These are phyloP conservation scores for Chloris gayana DNA, from an alignment of 176 grass and related monocot species.

Conservation along the genomic window DNA sequence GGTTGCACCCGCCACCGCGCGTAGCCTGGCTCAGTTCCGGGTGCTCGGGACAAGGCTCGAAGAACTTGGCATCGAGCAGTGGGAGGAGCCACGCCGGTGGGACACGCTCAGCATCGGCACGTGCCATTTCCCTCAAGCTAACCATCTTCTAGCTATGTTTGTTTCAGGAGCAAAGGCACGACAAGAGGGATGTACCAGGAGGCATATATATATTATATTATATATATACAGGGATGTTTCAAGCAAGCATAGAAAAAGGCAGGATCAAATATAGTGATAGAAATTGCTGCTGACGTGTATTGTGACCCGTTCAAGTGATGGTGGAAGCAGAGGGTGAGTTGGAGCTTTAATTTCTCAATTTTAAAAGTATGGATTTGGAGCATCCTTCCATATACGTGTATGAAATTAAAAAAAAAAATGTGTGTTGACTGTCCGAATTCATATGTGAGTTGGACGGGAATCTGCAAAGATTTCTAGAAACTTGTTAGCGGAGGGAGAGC, in stretches of 20 bases:
- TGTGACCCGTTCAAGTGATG: no score
- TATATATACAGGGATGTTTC: neutral
- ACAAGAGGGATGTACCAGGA: neutral
- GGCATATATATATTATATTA: no score
- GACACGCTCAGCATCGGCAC: neutral
- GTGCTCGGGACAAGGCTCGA: slow-evolving; percentile 18
- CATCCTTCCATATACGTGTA: neutral
- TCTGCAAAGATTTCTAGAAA: neutral
- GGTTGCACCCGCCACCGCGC: neutral
- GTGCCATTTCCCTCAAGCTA: neutral
- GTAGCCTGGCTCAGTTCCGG: neutral
- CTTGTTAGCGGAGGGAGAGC: neutral
- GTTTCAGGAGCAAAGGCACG: neutral
- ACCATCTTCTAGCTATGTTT: neutral
- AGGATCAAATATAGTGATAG: no score
- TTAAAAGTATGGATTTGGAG: neutral
- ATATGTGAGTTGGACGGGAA: neutral
- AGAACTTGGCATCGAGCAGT: slow-evolving; percentile 13
- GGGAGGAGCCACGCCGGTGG: slow-evolving; percentile 25
- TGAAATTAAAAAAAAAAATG: neutral
- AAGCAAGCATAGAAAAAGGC: no score
- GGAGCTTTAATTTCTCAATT: neutral
- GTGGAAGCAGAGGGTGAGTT: no score
- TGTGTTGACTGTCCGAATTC: neutral
- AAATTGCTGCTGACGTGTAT: no score